Base-by-base conservation (phyloP, 2,329 filamentous ascomycete species). In the Exophiala lecanii-corni region DNA sequence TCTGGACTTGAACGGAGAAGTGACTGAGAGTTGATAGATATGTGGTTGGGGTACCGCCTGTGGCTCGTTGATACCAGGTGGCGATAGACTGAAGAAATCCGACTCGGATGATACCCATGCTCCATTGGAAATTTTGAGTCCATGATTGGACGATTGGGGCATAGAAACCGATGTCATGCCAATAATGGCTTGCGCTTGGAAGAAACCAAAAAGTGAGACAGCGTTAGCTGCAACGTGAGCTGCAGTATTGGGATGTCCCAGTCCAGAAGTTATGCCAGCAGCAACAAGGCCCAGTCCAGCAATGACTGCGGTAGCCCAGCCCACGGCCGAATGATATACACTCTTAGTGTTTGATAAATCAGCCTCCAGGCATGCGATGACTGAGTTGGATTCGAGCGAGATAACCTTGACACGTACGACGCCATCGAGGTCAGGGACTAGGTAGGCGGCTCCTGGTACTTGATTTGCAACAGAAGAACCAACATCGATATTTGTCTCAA, bases 51-150 rank as follows among this genome's bases (percentile, higher is more conserved):
- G 78, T 88, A 51, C 91, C 91, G 40, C 91, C 91, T 2, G 91
- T 97, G 2, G 91, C 79, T 49, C 89, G 85, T 68, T 95, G 89
- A 62, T 96, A 97, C 91, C 91, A 97, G 25, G 89, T 94, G 49
- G 87, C 86, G 59, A 95, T 86, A 36, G 73, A 74, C 69, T 97
- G 88, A 69, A 96, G 78, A 64, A 94, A 96, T n/a, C 73, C 74
- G 31, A 96, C 75, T 39, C 79, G 78, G 58, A 97, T 94, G 57
- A 97, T 89, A 57, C 91, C 91, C 87, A 97, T 92, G 59, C 84
- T 94, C 91, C 91, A 97, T 62, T 94, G 86, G 70, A 97, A 96
- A 68, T 96, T 91, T 68, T 96, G 89, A 2, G 89, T 95, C 91
- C 91, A 97, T 0, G 89, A 78, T 58, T 86, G 77, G 41, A 94